Base-by-base conservation (phyloP, 192 early-diverging fungal genomes). In the Dissophora ornata region DNA sequence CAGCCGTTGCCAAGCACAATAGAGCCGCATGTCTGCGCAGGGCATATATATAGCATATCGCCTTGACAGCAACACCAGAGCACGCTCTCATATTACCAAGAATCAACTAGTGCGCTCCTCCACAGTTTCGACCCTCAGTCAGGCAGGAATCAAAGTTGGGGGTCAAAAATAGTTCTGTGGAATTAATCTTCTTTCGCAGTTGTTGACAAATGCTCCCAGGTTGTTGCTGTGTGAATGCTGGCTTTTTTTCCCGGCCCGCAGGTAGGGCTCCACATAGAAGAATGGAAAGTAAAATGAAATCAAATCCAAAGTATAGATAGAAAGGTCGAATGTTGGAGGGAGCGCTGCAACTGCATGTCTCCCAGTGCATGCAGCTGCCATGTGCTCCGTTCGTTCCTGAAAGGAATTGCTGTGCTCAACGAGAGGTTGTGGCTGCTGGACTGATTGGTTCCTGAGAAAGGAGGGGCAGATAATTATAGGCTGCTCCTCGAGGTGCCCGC, bases 101-200 rank as follows among this genome's bases (percentile, higher is more conserved):
- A 45, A 52, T 28, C 12, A 32, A 28, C 50, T 12, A 13, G 13
- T 52, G 3, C 50, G 28, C 50, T 52, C 50, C 28, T 55, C 18
- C 44, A 5, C 44, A 45, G 6, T 55, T 55, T 38, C 34, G 34
- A 55, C 21, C 30, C 53, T 18, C 15, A 45, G 13, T 18, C 15
- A 45, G 13, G 13, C 36, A 38, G 36, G 36, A 45, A 45, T 12
- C 44, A 45, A 55, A 55, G 26, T 26, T 53, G 19, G 15, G n/a
- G 7, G 28, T 48, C 45, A 48, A 48, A 60, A 60, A 48, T 60
- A 57, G 55, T 16, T 11, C 40, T 34, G n/a, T n/a, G n/a, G n/a
- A n/a, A n/a, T n/a, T n/a, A n/a, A n/a, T n/a, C n/a, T n/a, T n/a
- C n/a, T n/a, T n/a, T n/a, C n/a, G n/a, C n/a, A n/a, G n/a, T n/a